phyloP scores from a whole-genome alignment of 768 basidiomycete species.

The Mycena pura region DNA sequence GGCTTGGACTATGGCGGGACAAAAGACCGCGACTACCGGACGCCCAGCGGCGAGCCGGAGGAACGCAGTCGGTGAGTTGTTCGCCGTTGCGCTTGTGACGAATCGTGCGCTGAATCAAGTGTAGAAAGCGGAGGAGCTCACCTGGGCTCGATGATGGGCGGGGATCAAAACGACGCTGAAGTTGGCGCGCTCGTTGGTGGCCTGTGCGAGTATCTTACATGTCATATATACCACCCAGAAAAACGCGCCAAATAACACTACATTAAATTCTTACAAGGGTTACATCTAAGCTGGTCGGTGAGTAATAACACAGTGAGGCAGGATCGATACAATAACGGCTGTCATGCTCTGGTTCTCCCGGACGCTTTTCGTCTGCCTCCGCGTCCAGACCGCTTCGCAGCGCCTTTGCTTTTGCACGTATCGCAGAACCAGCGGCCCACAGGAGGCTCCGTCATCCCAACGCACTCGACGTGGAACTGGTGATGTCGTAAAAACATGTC shows the following conservation, averaged over 20 bases:
- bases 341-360: conserved; percentile 28
- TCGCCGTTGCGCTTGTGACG: too few relatives aligned
- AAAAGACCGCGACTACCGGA: conserved; percentile 59
- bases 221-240: too few relatives aligned
- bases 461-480: conserved; percentile 83
- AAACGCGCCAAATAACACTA: too few relatives aligned
- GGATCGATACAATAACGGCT: too few relatives aligned
- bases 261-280: too few relatives aligned
- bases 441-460: conserved; percentile 70
- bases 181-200: too few relatives aligned
- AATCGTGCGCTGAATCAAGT: too few relatives aligned
- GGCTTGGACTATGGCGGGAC: conserved; percentile 87
- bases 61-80: conserved; percentile 65
- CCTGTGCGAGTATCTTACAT: background rate
- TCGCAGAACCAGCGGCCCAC: conserved; percentile 82
- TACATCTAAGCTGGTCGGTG: too few relatives aligned
- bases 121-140: conserved; percentile 76
- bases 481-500: conserved; percentile 6
- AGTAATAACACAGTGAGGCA: too few relatives aligned
- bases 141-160: conserved; percentile 73
- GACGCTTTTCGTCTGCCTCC: conserved; percentile 55
- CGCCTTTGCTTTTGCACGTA: conserved; percentile 63
- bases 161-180: conserved; percentile 75
- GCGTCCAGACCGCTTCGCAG: conserved; percentile 56
- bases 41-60: conserved; percentile 71